Percentiles rank a stretch among this genome's conserved stretches.
Conservation (phyloP, 2,329 filamentous ascomycete genomes). For the Stachybotrys elegans region DNA sequence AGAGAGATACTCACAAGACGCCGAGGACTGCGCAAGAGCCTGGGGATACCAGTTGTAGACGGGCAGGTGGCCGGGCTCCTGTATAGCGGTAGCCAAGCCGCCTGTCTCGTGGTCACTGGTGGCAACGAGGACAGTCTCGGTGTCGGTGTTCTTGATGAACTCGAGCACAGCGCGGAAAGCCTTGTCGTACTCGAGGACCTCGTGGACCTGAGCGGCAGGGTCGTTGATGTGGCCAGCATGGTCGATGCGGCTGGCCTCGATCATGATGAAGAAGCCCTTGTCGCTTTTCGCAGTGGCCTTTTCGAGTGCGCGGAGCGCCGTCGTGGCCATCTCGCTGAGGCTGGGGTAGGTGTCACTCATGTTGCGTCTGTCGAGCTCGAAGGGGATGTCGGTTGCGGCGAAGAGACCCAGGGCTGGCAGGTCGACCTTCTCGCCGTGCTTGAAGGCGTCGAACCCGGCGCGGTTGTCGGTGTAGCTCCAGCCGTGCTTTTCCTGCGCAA, state of each 20-base stretch:
- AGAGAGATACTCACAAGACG: conserved; percentile 68
- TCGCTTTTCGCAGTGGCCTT: conserved; percentile 78
- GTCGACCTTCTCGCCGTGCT: conserved; percentile 60
- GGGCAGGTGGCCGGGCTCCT: conserved; percentile 46
- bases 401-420: conserved; percentile 85
- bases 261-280: conserved; percentile 97
- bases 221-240: conserved; percentile 88
- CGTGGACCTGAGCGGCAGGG: conserved; percentile 77
- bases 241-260: conserved; percentile 93
- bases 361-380: conserved; percentile 82
- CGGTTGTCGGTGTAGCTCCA: conserved; percentile 75
- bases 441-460: conserved; percentile 68
- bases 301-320: conserved; percentile 73
- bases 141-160: conserved; percentile 70
- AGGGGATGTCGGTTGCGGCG: conserved; percentile 78
- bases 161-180: conserved; percentile 78
- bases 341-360: conserved; percentile 80
- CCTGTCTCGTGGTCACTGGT: conserved; percentile 98
- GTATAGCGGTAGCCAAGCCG: conserved; percentile 76
- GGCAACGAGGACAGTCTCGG: conserved; percentile 74
- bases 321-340: conserved; percentile 83
- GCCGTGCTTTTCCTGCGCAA: conserved; percentile 69
- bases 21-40: conserved; percentile 70
- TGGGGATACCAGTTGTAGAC: conserved; percentile 75
- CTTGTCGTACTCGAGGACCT: conserved; percentile 92